Percentiles rank a stretch among this genome's conserved stretches.
Conservation (phyloP, 257 asterid genomes). For the Solanum ahanhuiri region DNA sequence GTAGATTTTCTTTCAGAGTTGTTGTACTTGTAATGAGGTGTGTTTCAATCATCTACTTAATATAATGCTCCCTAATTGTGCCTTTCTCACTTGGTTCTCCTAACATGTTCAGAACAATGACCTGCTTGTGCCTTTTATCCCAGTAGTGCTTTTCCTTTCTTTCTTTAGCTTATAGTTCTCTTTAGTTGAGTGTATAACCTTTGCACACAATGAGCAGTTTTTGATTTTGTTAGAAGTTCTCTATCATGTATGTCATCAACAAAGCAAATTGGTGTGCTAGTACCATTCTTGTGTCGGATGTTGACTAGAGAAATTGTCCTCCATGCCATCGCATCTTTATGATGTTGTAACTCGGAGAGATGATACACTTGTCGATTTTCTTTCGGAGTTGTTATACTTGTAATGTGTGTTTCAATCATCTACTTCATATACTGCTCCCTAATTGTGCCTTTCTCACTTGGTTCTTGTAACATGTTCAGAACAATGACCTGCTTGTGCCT, state of each 20-base stretch:
- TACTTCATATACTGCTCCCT: not conserved
- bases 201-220: not conserved
- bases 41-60: not conserved
- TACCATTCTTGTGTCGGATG: constrained; percentile 22
- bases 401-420: not conserved
- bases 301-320: constrained; percentile 16
- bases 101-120: not conserved
- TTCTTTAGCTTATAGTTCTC: not conserved
- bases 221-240: not conserved
- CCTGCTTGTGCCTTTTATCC: not conserved
- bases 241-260: not conserved
- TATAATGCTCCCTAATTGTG: not conserved
- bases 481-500: not conserved
- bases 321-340: constrained; percentile 3
- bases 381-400: not conserved
- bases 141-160: not conserved
- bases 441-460: not conserved
- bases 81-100: not conserved
- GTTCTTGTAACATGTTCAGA: not conserved
- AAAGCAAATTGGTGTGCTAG: constrained; percentile 15
- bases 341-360: not conserved
- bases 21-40: not conserved
- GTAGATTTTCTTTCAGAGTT: not conserved
- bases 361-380: not conserved
- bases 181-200: not conserved